A percentile compares a stretch with the other conserved stretches of the same genome.
These are phyloP conservation scores for Paraglomus occultum DNA, from an alignment of 192 early-diverging fungal genomes.

Conservation along the genomic window DNA sequence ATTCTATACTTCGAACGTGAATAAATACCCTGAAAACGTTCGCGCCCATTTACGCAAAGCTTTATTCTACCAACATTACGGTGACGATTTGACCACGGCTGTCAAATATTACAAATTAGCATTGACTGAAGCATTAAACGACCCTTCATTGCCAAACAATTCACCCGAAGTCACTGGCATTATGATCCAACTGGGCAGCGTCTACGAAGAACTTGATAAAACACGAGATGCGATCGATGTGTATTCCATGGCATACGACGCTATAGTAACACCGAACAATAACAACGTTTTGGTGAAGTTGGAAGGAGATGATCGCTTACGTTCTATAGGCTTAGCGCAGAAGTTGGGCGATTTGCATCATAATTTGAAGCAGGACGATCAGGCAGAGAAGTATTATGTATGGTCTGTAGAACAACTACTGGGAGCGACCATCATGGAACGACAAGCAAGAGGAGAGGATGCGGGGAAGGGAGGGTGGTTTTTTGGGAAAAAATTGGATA, in stretches of 20 bases:
- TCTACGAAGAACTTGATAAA: slow-evolving; percentile 45
- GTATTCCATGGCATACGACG: slow-evolving; percentile 43
- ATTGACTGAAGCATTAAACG: slow-evolving; percentile 41
- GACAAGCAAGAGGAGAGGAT: slow-evolving; percentile 24
- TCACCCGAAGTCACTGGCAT: slow-evolving; percentile 55
- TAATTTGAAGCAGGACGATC: slow-evolving; percentile 41
- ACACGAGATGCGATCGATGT: slow-evolving; percentile 49
- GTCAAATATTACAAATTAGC: slow-evolving; percentile 47
- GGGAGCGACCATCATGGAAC: slow-evolving; percentile 29
- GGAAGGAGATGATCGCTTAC: slow-evolving; percentile 41
- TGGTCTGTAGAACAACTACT: slow-evolving; percentile 57
- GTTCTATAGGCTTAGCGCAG: slow-evolving; percentile 49
- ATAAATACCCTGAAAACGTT: slow-evolving; percentile 51
- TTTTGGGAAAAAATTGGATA: slow-evolving; percentile 41
- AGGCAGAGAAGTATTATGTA: slow-evolving; percentile 55
- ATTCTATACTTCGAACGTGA: slow-evolving; percentile 49
- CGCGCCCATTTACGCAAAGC: slow-evolving; percentile 51
- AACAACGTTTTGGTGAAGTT: slow-evolving; percentile 15
- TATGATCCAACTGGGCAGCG: slow-evolving; percentile 53
- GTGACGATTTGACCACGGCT: slow-evolving; percentile 43
- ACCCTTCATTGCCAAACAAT: slow-evolving; percentile 41
- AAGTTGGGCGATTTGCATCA: slow-evolving; percentile 54
- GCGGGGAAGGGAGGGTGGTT: slow-evolving; percentile 25
- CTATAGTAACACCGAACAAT: slow-evolving; percentile 30
- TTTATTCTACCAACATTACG: slow-evolving; percentile 54